Percentiles rank a stretch among this genome's conserved stretches.
Conservation (phyloP, 164 flowering plant species). For the Dillenia turbinata region DNA sequence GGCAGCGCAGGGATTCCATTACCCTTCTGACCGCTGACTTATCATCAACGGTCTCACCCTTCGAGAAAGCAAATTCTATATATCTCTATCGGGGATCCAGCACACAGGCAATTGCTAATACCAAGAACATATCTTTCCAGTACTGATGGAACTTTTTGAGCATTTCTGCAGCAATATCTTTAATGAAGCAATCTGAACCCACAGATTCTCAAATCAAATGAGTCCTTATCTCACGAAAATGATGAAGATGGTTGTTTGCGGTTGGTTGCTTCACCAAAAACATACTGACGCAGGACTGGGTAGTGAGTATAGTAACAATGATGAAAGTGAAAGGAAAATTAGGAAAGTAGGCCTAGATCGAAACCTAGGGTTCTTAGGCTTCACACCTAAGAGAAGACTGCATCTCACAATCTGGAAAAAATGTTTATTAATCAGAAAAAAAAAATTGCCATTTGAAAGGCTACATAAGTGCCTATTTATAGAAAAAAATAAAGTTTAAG, state of each 20-base stretch:
- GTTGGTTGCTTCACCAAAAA: constrained; percentile 5
- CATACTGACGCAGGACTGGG: no score
- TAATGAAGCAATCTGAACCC: constrained; percentile 9
- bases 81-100: constrained; percentile 24
- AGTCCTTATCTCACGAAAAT: constrained; percentile 6
- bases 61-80: constrained; percentile 13
- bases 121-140: constrained; percentile 15
- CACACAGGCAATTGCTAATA: constrained; percentile 15
- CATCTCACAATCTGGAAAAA: no score
- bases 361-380: no score
- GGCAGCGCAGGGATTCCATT: constrained; percentile 13
- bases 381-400: no score
- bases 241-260: constrained; percentile 6
- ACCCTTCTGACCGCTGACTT: constrained; percentile 4
- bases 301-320: no score
- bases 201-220: constrained; percentile 3
- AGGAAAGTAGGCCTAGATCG: no score
- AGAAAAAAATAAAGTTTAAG: no score
- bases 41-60: constrained; percentile 1
- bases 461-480: no score
- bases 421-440: no score
- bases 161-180: constrained; percentile 5
- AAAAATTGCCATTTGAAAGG: no score
- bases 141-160: constrained; percentile 12
- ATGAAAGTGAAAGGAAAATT: no score